Evolutionary conservation across 225 moss, liverwort and hornwort species (phyloP).

Genomic region (Sphagnum tenellum): DNA sequence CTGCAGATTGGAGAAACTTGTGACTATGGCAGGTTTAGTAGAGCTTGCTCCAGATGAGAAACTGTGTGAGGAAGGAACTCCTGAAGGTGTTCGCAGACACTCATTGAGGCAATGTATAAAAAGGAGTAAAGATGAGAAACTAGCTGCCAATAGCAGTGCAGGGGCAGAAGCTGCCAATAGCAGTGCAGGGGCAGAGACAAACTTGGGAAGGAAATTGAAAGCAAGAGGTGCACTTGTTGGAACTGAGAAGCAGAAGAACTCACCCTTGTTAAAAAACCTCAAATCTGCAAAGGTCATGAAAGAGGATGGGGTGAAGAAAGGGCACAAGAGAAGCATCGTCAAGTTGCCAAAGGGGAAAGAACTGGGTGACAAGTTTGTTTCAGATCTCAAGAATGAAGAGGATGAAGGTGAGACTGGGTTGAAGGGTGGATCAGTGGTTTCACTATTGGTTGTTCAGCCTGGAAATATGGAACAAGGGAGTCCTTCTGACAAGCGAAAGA

Average conservation of each 20-base stretch:
- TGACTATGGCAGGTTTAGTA: conserved; percentile 21
- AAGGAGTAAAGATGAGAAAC: conserved; percentile 25
- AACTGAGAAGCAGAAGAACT: conserved; percentile 8
- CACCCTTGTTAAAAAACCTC: conserved; percentile 8
- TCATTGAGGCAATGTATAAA: conserved; percentile 39
- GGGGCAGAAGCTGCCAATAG: conserved; percentile 8
- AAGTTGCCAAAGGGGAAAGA: conserved; percentile 13
- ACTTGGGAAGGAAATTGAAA: conserved; percentile 33
- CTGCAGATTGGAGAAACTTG: conserved; percentile 59
- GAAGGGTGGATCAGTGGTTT: not conserved
- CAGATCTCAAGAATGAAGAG: conserved; percentile 7
- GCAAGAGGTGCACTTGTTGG: conserved; percentile 21
- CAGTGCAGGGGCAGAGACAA: not conserved
- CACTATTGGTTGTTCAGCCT: conserved; percentile 6
- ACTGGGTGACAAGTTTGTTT: conserved; percentile 13
- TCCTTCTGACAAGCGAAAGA: conserved; percentile 29
- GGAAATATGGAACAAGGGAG: conserved; percentile 10
- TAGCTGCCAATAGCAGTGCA: conserved; percentile 10
- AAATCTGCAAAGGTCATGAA: conserved; percentile 24
- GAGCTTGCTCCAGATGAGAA: too few species aligned
- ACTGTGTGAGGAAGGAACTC: conserved; percentile 10
- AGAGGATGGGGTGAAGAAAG: conserved; percentile 16
- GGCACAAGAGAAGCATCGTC: conserved; percentile 8
- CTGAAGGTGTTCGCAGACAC: conserved; percentile 23
- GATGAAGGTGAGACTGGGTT: conserved; percentile 12